phyloP scores from a whole-genome alignment of 345 rosid genomes.

The Odontarrhena argentea region DNA sequence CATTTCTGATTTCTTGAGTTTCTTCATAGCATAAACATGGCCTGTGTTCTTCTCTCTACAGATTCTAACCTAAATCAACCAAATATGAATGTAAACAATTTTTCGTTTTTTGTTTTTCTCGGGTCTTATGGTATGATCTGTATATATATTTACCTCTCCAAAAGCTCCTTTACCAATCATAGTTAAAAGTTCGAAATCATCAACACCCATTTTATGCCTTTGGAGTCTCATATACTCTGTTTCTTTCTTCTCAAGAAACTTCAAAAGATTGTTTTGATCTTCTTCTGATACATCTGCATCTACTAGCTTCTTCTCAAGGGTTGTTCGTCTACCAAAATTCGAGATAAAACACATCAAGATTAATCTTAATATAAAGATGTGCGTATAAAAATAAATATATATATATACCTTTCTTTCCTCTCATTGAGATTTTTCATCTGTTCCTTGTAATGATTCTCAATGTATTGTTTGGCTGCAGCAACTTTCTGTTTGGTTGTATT shows the following conservation, averaged over 20 bases:
- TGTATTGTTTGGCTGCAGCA: slow-evolving; percentile 76
- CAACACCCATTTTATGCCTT: slow-evolving; percentile 91
- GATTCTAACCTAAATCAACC: slow-evolving; percentile 66
- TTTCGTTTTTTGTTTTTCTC: slow-evolving; percentile 3
- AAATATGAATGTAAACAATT: not conserved
- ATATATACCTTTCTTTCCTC: slow-evolving; percentile 61
- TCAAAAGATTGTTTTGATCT: slow-evolving; percentile 81
- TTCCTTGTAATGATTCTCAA: slow-evolving; percentile 76
- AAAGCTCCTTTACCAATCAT: slow-evolving; percentile 86
- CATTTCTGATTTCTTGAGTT: slow-evolving; percentile 88
- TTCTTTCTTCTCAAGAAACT: slow-evolving; percentile 92
- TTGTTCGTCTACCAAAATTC: slow-evolving; percentile 50
- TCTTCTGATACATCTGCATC: slow-evolving; percentile 94
- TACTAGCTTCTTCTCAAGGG: slow-evolving; percentile 77
- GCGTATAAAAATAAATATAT: too few species aligned
- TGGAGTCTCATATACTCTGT: slow-evolving; percentile 95
- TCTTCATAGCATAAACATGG: slow-evolving; percentile 92
- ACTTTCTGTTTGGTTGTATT: slow-evolving; percentile 64
- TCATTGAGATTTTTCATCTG: slow-evolving; percentile 79
- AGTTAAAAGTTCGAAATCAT: slow-evolving; percentile 82
- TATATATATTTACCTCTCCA: slow-evolving; percentile 56
- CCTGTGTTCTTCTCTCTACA: slow-evolving; percentile 81
- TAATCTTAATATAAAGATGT: not conserved
- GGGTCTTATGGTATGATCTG: not conserved
- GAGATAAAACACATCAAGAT: not conserved